Percentiles rank a stretch among this genome's conserved stretches.
Evolutionary conservation across 768 basidiomycete genomes (phyloP).

Genomic region (Russula foetens): DNA sequence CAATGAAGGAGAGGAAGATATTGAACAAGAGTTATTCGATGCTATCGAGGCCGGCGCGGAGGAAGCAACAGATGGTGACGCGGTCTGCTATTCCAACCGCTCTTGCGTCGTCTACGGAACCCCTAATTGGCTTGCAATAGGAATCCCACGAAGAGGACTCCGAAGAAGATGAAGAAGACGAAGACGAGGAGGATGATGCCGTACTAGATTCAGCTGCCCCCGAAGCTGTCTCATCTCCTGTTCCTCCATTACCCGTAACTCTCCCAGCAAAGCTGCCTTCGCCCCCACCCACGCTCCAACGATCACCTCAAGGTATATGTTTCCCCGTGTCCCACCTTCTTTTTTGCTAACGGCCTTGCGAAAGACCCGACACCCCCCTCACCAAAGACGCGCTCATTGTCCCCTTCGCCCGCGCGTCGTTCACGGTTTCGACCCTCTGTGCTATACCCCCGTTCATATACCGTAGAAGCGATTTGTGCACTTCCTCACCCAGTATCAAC

Average conservation of each 20-base stretch:
- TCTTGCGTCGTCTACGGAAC: neutral
- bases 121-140: constrained; percentile 1
- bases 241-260: constrained; percentile 25
- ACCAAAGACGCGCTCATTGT: constrained; percentile 37
- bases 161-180: constrained; percentile 31
- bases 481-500: constrained; percentile 85
- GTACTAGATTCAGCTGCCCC: constrained; percentile 31
- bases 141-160: constrained; percentile 24
- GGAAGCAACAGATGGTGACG: constrained; percentile 62
- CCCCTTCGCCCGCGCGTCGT: constrained; percentile 46
- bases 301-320: constrained; percentile 4
- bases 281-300: constrained; percentile 22
- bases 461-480: constrained; percentile 86
- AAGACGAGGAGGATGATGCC: constrained; percentile 43
- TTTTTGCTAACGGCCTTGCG: neutral
- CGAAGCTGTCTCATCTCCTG: constrained; percentile 30
- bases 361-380: constrained; percentile 31
- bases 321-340: neutral
- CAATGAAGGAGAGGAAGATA: constrained; percentile 17
- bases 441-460: constrained; percentile 52
- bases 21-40: constrained; percentile 39
- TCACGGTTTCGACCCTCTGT: constrained; percentile 32
- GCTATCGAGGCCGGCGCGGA: constrained; percentile 44
- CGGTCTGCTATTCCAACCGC: constrained; percentile 37
- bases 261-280: constrained; percentile 26